Conservation (phyloP, 148 eudicot species). For the Polygonum maritimum region DNA sequence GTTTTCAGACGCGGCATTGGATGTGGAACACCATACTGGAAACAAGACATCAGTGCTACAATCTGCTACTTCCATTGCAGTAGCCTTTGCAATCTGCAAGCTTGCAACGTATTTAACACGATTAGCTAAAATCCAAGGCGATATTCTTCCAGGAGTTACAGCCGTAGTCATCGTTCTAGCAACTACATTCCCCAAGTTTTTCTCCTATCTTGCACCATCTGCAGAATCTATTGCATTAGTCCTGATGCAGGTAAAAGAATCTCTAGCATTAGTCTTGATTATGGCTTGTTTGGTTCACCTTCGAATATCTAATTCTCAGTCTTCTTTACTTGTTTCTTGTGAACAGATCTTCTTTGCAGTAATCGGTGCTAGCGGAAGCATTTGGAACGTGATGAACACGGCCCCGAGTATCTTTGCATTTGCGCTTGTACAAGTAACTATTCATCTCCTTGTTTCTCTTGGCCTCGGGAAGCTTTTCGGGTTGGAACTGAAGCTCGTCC, state of each 20-base stretch:
- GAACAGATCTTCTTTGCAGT: constrained; percentile 80
- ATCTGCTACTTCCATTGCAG: constrained; percentile 57
- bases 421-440: constrained; percentile 66
- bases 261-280: constrained; percentile 49
- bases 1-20: constrained; percentile 24
- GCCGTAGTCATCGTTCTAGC: constrained; percentile 66
- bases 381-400: constrained; percentile 58
- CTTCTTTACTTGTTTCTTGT: not conserved
- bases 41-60: constrained; percentile 44
- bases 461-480: constrained; percentile 52
- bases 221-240: constrained; percentile 67
- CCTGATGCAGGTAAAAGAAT: constrained; percentile 63
- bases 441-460: constrained; percentile 57
- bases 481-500: constrained; percentile 51
- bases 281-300: not conserved
- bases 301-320: not conserved
- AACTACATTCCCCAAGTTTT: constrained; percentile 53
- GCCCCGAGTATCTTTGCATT: constrained; percentile 77
- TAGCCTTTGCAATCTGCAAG: constrained; percentile 66
- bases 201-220: constrained; percentile 66
- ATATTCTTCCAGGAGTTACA: constrained; percentile 63
- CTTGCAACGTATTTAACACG: constrained; percentile 30
- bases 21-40: constrained; percentile 24
- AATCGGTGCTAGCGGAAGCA: constrained; percentile 81
- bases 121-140: constrained; percentile 47